Evolutionary conservation across 2,329 filamentous ascomycete genomes (phyloP).

Genomic region (Pestalotiopsis sp.): DNA sequence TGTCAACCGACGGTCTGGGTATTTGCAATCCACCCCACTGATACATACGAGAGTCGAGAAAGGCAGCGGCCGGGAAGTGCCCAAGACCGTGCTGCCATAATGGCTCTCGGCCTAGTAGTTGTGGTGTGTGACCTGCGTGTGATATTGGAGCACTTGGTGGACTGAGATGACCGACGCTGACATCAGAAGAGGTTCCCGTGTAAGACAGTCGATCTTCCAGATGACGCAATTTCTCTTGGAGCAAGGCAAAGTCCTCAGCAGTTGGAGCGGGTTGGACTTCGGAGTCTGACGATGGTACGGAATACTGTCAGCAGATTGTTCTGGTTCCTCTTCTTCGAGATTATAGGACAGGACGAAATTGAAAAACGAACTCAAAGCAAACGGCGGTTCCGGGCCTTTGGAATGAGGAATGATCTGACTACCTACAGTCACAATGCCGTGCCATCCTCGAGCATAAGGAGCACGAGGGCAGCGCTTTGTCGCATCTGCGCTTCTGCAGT

Average conservation of each 20-base stretch:
- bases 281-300: constrained; percentile 18
- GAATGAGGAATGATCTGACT: background rate
- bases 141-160: constrained; percentile 23
- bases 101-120: constrained; percentile 12
- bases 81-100: constrained; percentile 24
- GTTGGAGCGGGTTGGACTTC: constrained; percentile 36
- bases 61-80: constrained; percentile 43
- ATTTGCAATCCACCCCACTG: constrained; percentile 36
- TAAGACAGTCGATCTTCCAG: constrained; percentile 37
- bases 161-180: constrained; percentile 17
- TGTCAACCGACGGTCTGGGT: constrained; percentile 37
- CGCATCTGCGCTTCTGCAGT: constrained; percentile 54
- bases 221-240: constrained; percentile 37
- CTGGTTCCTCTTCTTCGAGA: background rate
- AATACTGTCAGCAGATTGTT: background rate
- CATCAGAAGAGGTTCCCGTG: constrained; percentile 13
- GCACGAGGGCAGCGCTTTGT: constrained; percentile 51
- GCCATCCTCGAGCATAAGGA: constrained; percentile 45
- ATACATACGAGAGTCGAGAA: constrained; percentile 44
- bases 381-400: background rate
- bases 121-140: constrained; percentile 17
- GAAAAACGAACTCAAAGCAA: background rate
- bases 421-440: constrained; percentile 40
- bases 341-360: background rate
- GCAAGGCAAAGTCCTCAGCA: constrained; percentile 39